These are phyloP conservation scores for Fusarium sp. DNA, from an alignment of 2,329 filamentous ascomycete species.

Conservation along the genomic window DNA sequence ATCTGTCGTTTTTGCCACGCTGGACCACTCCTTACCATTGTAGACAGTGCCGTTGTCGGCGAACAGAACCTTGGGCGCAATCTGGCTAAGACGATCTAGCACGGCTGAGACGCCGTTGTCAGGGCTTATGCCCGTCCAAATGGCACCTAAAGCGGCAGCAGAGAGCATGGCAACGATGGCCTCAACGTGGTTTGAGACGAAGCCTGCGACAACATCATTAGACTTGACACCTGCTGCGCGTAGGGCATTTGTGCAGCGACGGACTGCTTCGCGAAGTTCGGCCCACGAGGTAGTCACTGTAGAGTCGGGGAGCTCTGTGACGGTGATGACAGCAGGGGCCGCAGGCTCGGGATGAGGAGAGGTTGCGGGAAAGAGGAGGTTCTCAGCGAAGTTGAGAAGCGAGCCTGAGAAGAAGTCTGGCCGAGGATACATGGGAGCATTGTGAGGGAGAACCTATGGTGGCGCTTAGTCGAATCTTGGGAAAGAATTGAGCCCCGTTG, in stretches of 20 bases:
- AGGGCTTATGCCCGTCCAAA: constrained; percentile 93
- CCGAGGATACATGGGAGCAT: constrained; percentile 81
- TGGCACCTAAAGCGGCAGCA: constrained; percentile 80
- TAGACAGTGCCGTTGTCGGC: constrained; percentile 89
- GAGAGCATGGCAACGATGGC: constrained; percentile 89
- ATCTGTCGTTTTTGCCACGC: constrained; percentile 79
- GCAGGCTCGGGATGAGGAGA: constrained; percentile 58
- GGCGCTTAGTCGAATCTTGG: constrained; percentile 17
- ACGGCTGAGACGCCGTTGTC: constrained; percentile 94
- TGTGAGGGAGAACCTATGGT: constrained; percentile 70
- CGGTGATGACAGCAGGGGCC: constrained; percentile 77
- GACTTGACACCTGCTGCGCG: constrained; percentile 68
- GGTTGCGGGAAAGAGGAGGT: constrained; percentile 80
- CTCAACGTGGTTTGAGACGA: constrained; percentile 89
- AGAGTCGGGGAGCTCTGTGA: constrained; percentile 76
- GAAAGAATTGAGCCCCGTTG: neutral
- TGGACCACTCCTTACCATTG: constrained; percentile 89
- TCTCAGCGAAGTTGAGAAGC: constrained; percentile 92
- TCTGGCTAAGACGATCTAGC: constrained; percentile 85
- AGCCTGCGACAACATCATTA: constrained; percentile 71
- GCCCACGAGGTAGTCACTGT: constrained; percentile 73
- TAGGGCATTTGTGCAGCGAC: constrained; percentile 75
- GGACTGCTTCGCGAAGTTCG: constrained; percentile 80
- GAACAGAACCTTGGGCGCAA: constrained; percentile 83
- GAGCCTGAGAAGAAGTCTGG: constrained; percentile 85